A percentile compares a stretch with the other conserved stretches of the same genome.
These are phyloP conservation scores for Diospyros lotus DNA, from an alignment of 148 eudicot genomes.

Conservation along the genomic window DNA sequence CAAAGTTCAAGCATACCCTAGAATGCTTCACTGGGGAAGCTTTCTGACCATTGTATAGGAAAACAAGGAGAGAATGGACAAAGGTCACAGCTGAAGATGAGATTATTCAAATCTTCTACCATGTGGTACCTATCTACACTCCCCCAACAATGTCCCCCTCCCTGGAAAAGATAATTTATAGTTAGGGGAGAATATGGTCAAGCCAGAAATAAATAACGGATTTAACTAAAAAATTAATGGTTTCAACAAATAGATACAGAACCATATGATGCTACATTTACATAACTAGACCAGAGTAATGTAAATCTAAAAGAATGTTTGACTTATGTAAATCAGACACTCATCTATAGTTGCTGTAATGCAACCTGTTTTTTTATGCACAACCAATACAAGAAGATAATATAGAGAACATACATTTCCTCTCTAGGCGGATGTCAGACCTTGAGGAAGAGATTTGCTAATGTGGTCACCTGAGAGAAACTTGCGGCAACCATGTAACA, in stretches of 20 bases:
- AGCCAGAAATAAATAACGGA: neutral
- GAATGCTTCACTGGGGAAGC: too few relatives aligned
- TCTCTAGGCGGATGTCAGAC: slow-evolving; percentile 48
- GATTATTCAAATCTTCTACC: neutral
- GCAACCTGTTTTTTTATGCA: neutral
- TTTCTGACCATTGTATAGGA: too few relatives aligned
- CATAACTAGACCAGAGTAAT: neutral
- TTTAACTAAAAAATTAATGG: neutral
- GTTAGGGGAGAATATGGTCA: neutral
- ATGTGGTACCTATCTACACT: neutral
- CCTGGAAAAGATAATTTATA: too few relatives aligned
- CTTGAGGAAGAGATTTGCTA: slow-evolving; percentile 55
- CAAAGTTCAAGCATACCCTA: too few relatives aligned
- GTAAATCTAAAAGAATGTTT: neutral
- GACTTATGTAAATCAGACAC: neutral
- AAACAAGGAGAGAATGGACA: too few relatives aligned
- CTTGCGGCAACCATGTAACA: slow-evolving; percentile 74
- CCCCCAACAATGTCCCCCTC: neutral
- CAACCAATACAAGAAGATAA: neutral
- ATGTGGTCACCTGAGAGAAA: slow-evolving; percentile 53
- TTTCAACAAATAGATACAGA: neutral
- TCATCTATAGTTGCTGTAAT: neutral
- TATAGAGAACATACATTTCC: neutral
- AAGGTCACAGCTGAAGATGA: neutral
- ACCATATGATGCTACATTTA: neutral